Evolutionary conservation across 1,139 yeast genomes (phyloP).

Genomic region (Lodderomyces pseudojiufengensis): DNA sequence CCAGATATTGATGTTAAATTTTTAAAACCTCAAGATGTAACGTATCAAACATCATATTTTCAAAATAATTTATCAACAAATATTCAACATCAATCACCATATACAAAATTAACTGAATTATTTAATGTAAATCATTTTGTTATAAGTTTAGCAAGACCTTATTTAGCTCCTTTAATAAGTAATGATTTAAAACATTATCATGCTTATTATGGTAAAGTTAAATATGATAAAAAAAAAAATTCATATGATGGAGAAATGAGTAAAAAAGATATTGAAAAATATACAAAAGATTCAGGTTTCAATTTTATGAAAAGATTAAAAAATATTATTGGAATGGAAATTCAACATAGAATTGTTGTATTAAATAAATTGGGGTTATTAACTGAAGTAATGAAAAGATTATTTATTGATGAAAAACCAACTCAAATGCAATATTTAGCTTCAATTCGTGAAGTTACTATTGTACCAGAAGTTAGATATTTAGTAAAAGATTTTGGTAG

Average conservation of each 20-base stretch:
- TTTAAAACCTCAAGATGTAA: slow-evolving; percentile 47
- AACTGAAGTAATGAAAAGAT: slow-evolving; percentile 65
- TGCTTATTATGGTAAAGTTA: slow-evolving; percentile 31
- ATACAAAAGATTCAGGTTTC: slow-evolving; percentile 29
- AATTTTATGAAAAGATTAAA: slow-evolving; percentile 34
- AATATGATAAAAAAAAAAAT: slow-evolving; percentile 16
- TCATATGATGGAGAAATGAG: slow-evolving; percentile 8
- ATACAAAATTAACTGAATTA: slow-evolving; percentile 82
- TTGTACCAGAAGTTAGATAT: slow-evolving; percentile 81
- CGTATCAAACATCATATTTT: slow-evolving; percentile 42
- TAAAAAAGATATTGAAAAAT: slow-evolving; percentile 20
- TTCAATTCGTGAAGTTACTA: slow-evolving; percentile 66
- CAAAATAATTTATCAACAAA: slow-evolving; percentile 16
- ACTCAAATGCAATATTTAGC: slow-evolving; percentile 55
- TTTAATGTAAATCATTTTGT: slow-evolving; percentile 92
- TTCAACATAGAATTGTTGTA: slow-evolving; percentile 80
- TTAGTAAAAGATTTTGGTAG: slow-evolving; percentile 65
- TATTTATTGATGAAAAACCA: slow-evolving; percentile 88
- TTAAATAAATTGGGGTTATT: slow-evolving; percentile 76
- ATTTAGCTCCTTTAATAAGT: slow-evolving; percentile 81
- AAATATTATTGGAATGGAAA: slow-evolving; percentile 50
- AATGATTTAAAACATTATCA: slow-evolving; percentile 71
- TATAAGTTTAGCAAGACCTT: slow-evolving; percentile 88
- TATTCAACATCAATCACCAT: slow-evolving; percentile 52
- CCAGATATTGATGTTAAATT: slow-evolving; percentile 34